Percentiles rank a stretch among this genome's conserved stretches.
These are phyloP conservation scores for Starmera quercuum DNA, from an alignment of 805 yeast genomes.

Conservation along the genomic window DNA sequence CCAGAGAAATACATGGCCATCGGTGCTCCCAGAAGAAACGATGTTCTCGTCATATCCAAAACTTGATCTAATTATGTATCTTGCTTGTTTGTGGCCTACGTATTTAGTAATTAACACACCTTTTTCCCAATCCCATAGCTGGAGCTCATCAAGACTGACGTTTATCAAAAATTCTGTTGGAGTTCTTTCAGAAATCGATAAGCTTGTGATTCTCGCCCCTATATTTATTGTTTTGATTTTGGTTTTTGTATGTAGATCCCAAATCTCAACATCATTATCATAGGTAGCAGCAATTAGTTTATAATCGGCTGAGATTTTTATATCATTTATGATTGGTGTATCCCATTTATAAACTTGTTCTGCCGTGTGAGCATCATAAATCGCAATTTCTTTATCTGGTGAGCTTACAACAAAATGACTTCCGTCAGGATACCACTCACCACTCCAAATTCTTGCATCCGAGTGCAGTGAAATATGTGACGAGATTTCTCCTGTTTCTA, in stretches of 20 bases:
- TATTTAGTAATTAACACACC: conserved; percentile 54
- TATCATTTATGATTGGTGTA: conserved; percentile 54
- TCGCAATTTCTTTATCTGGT: conserved; percentile 58
- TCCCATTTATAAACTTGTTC: conserved; percentile 21
- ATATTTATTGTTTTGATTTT: conserved; percentile 40
- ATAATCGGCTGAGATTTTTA: conserved; percentile 61
- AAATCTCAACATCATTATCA: conserved; percentile 54
- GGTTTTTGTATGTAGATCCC: conserved; percentile 36
- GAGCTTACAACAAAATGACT: conserved; percentile 62
- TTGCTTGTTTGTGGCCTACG: conserved; percentile 65
- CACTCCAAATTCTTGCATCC: conserved; percentile 39
- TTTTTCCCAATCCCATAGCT: conserved; percentile 67
- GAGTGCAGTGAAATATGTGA: conserved; percentile 11
- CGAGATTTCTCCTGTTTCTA: conserved; percentile 29
- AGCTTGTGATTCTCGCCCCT: conserved; percentile 55
- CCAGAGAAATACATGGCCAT: conserved; percentile 74
- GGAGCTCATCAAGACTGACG: conserved; percentile 68
- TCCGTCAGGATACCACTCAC: conserved; percentile 63
- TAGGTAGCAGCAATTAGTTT: conserved; percentile 59
- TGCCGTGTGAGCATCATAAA: conserved; percentile 32
- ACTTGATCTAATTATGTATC: conserved; percentile 65
- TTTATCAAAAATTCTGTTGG: conserved; percentile 51
- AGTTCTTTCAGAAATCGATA: conserved; percentile 48
- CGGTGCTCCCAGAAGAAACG: conserved; percentile 78
- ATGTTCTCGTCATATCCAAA: conserved; percentile 68